phyloP scores from a whole-genome alignment of 2,329 filamentous ascomycete genomes.

The Aspergillus chevalieri region DNA sequence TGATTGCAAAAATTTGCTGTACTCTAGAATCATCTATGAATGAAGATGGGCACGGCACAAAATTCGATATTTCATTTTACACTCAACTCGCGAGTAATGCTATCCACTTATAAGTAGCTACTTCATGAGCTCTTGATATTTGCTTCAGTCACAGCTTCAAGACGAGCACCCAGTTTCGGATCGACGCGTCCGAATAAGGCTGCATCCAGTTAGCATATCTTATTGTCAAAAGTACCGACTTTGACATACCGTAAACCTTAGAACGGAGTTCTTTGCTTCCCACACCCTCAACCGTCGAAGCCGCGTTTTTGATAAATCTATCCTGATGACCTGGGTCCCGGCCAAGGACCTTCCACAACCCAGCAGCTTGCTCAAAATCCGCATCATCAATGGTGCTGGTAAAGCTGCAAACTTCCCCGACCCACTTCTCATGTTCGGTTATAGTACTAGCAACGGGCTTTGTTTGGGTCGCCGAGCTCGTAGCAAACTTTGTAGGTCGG shows the following conservation, averaged over 20 bases:
- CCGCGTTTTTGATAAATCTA: slow-evolving; percentile 23
- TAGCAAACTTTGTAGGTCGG: slow-evolving; percentile 18
- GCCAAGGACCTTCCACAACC: slow-evolving; percentile 26
- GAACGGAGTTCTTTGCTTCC: slow-evolving; percentile 16
- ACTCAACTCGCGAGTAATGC: too few relatives aligned
- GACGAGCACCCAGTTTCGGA: neutral
- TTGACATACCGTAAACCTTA: slow-evolving; percentile 23
- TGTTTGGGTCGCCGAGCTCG: slow-evolving; percentile 5
- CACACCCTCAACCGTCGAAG: slow-evolving; percentile 14
- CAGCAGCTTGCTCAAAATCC: slow-evolving; percentile 26
- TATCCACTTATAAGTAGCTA: too few relatives aligned
- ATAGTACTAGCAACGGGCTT: slow-evolving; percentile 11
- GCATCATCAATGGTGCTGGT: slow-evolving; percentile 17
- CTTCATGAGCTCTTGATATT: neutral
- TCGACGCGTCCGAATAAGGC: neutral
- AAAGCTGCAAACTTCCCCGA: slow-evolving; percentile 17
- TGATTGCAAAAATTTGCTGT: too few relatives aligned
- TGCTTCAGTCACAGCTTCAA: neutral
- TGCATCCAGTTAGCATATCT: neutral
- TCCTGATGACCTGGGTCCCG: slow-evolving; percentile 29
- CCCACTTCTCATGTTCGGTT: slow-evolving; percentile 26
- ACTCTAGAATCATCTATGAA: too few relatives aligned
- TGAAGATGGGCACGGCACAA: too few relatives aligned
- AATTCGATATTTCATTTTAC: too few relatives aligned
- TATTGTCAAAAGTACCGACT: neutral